These are phyloP conservation scores for Coniferiporia weirii DNA, from an alignment of 1,284 basidiomycete genomes.

Conservation along the genomic window DNA sequence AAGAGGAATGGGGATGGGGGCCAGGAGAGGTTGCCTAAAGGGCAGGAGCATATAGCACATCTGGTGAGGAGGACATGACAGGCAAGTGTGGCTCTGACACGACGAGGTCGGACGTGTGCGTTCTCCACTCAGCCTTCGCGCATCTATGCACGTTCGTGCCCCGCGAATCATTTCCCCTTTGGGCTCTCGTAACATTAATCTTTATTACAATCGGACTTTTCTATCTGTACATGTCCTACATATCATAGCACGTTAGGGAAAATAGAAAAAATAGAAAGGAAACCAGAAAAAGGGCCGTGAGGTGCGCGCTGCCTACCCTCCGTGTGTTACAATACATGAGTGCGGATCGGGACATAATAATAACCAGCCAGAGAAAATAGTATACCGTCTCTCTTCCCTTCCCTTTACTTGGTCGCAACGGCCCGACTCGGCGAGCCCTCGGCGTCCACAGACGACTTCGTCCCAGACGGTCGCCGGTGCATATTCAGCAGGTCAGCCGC, in stretches of 20 bases:
- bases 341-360: not conserved
- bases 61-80: too few species aligned
- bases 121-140: too few species aligned
- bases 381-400: not conserved
- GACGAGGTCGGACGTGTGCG: too few species aligned
- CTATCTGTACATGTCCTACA: not conserved
- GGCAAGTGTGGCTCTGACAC: too few species aligned
- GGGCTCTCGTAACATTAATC: not conserved
- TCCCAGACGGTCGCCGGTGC: slow-evolving; percentile 35
- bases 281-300: not conserved
- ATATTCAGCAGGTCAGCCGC: slow-evolving; percentile 54
- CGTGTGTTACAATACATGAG: not conserved
- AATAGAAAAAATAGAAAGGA: not conserved
- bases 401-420: slow-evolving; percentile 25
- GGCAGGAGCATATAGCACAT: not conserved
- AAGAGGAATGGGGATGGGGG: not conserved
- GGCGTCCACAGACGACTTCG: slow-evolving; percentile 22
- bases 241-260: not conserved
- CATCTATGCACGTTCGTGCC: too few species aligned
- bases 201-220: not conserved
- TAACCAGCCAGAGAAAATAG: not conserved
- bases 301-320: not conserved
- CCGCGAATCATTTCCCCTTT: not conserved
- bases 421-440: slow-evolving; percentile 26
- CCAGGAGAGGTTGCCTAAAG: not conserved